phyloP scores from a whole-genome alignment of 2,329 filamentous ascomycete genomes.

The Arthrinium phaeospermum region DNA sequence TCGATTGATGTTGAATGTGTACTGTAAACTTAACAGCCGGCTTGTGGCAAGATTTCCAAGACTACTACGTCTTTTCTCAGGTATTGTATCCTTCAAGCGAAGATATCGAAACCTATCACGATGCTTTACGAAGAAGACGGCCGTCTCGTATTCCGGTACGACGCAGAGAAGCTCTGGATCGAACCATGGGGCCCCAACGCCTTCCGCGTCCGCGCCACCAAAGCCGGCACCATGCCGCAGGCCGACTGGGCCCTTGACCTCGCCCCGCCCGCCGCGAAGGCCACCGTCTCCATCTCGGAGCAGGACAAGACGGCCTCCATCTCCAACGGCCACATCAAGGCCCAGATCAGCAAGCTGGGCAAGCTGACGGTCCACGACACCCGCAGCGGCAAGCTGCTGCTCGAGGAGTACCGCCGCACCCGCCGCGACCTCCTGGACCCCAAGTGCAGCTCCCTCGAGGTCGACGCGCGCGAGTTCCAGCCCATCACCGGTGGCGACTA shows the following conservation, averaged over 20 bases:
- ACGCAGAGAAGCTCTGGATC: constrained; percentile 54
- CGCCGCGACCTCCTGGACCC: constrained; percentile 58
- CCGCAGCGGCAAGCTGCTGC: constrained; percentile 47
- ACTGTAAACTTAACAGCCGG: background rate
- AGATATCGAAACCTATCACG: background rate
- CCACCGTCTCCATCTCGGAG: constrained; percentile 29
- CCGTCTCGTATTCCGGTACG: constrained; percentile 36
- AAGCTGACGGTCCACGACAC: constrained; percentile 55
- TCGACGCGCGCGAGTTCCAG: constrained; percentile 64
- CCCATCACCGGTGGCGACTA: constrained; percentile 58
- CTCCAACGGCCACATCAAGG: constrained; percentile 55
- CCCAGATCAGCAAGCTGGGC: constrained; percentile 50
- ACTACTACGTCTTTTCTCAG: rapidly evolving
- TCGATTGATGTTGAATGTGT: background rate
- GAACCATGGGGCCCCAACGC: constrained; percentile 56
- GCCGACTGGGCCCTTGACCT: constrained; percentile 49
- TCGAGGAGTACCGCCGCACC: constrained; percentile 58
- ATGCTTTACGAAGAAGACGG: constrained; percentile 33
- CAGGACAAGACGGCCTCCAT: constrained; percentile 44
- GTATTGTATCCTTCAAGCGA: rapidly evolving
- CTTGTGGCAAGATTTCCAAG: too few species aligned
- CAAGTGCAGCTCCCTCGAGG: constrained; percentile 61
- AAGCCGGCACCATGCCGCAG: constrained; percentile 40
- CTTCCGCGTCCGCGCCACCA: constrained; percentile 53
- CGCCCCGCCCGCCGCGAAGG: constrained; percentile 26